These are phyloP conservation scores for Camelina laxa DNA, from an alignment of 345 rosid genomes.

Conservation along the genomic window DNA sequence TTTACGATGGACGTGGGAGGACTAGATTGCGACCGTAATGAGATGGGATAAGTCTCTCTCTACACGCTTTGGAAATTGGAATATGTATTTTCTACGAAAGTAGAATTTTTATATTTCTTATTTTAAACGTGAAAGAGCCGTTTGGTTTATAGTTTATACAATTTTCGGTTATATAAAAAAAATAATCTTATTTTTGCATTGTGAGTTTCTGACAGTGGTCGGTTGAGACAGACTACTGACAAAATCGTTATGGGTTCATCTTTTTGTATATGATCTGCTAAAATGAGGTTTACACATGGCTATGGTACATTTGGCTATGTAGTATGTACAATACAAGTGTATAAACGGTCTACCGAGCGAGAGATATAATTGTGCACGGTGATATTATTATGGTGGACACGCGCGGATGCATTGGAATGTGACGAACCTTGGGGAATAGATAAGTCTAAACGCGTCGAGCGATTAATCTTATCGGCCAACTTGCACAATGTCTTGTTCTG, in stretches of 20 bases:
- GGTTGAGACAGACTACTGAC: background rate
- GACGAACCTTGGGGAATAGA: no score
- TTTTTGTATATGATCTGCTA: background rate
- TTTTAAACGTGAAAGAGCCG: slow-evolving; percentile 26
- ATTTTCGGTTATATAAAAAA: background rate
- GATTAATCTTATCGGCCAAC: no score
- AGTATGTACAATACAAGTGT: no score
- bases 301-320: no score
- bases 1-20: background rate
- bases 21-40: background rate
- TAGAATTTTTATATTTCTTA: no score
- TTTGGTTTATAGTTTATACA: slow-evolving; percentile 3
- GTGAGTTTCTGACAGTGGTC: background rate
- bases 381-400: background rate
- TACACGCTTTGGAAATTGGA: slow-evolving; percentile 5
- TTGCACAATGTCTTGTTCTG: no score
- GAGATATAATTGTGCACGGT: background rate
- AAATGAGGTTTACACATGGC: background rate
- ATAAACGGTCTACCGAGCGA: background rate
- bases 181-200: background rate
- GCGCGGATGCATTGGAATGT: no score
- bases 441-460: no score
- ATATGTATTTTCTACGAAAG: no score
- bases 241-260: background rate
- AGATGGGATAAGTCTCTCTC: slow-evolving; percentile 23